Base-by-base conservation (phyloP, 208 protist genomes). In the Trypanosoma brucei region DNA sequence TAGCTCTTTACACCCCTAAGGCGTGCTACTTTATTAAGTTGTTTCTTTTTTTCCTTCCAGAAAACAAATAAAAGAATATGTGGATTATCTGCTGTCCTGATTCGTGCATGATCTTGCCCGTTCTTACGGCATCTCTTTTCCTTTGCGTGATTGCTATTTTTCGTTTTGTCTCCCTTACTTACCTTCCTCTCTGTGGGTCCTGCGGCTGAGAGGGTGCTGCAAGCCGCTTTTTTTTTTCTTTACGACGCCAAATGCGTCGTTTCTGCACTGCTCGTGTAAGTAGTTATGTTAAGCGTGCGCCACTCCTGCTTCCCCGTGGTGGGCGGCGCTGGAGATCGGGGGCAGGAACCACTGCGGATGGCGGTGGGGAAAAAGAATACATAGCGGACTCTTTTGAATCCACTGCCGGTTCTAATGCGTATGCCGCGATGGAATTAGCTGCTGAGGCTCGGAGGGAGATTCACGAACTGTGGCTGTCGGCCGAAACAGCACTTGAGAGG, bases 401-500 rank as follows among this genome's bases (percentile, higher is more conserved):
- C 8, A 11, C 42, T 11, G 42, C 8, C 6, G 11, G 42, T 11
- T 11, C 42, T 14, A 11, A 46, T 11, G 11, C 11, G 11, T 14
- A 11, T 11, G 42, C 42, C 6, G 42, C 11, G 42, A 46, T 46
- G 42, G 42, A 46, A 11, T 11, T 6, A 46, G 42, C 42, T 6
- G 42, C 42, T 6, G 42, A 46, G 42, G 42, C 42, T 11, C 42
- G 42, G 6, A 46, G 11, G 42, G 42, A 46, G 42, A 46, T 46
- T 11, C 42, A 46, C 42, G 8, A 46, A 76, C 68, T 95, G 37
- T 95, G 89, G 86, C 55, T 53, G 0, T 62, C 55, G 14, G 63
- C 52, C 30, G 66, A 59, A 13, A 45, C 46, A 34, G 63, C 54
- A 33, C 38, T 51, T 40, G 55, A 65, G 42, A 3, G 39, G 7